Conservation (phyloP, 768 basidiomycete species). For the Calvatia gigantea region DNA sequence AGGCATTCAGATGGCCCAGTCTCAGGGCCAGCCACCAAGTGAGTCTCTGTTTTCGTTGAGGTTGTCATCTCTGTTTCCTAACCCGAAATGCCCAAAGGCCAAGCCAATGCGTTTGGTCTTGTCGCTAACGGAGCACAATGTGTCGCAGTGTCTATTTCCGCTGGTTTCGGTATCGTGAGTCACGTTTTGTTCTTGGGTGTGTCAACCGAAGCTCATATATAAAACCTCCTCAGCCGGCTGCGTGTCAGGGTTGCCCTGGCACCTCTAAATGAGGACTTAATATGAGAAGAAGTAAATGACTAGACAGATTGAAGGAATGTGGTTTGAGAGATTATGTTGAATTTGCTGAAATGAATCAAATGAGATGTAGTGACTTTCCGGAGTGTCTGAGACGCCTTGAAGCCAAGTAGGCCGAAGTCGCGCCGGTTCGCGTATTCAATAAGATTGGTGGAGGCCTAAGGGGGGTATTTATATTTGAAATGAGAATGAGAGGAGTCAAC, state of each 20-base stretch:
- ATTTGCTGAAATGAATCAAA: neutral
- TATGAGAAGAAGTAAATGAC: neutral
- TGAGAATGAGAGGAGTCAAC: no score
- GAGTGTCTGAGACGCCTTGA: no score
- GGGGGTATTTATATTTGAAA: no score
- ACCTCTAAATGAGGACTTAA: neutral
- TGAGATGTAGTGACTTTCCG: no score
- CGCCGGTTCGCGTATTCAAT: no score
- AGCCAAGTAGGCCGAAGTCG: no score
- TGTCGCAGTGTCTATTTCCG: neutral
- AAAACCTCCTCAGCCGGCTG: neutral
- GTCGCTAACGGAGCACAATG: neutral
- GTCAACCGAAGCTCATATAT: no score
- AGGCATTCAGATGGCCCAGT: neutral
- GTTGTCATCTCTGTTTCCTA: neutral
- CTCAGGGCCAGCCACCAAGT: neutral
- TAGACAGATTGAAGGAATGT: neutral
- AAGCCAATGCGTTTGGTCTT: neutral
- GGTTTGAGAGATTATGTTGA: neutral
- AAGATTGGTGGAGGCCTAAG: no score
- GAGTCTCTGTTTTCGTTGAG: neutral
- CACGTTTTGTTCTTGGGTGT: neutral
- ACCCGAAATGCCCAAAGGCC: neutral
- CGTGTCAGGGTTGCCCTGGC: neutral
- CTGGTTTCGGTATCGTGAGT: neutral